These are phyloP conservation scores for Petunia secreta DNA, from an alignment of 257 asterid species.

Conservation along the genomic window DNA sequence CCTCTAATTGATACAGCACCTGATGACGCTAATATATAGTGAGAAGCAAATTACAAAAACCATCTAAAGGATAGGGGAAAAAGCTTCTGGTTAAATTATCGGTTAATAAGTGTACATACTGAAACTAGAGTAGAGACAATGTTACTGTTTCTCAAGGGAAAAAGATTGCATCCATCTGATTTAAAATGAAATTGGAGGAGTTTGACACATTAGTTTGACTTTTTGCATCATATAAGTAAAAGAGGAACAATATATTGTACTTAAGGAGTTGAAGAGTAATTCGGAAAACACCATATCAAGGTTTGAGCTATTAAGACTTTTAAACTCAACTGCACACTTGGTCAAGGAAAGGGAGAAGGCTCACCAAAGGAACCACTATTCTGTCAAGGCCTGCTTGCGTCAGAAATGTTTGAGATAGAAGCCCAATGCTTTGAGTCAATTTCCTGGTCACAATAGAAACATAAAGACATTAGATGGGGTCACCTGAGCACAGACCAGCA, in stretches of 20 bases:
- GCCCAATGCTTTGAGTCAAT: slow-evolving; percentile 88
- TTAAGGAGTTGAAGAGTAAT: background rate
- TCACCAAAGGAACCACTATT: slow-evolving; percentile 96
- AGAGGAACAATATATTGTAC: slow-evolving; percentile 1
- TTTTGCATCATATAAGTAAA: slow-evolving; percentile 7
- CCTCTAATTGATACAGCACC: background rate
- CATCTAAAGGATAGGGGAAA: background rate
- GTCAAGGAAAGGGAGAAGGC: slow-evolving; percentile 31
- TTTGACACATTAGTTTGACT: background rate
- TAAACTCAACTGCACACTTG: slow-evolving; percentile 5
- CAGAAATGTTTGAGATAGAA: slow-evolving; percentile 89
- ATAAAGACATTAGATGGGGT: slow-evolving; percentile 27
- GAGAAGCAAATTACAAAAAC: background rate
- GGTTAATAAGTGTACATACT: background rate
- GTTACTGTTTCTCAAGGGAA: background rate
- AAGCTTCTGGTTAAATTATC: background rate
- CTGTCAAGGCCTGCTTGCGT: slow-evolving; percentile 74
- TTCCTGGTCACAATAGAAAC: slow-evolving; percentile 55
- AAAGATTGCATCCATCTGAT: background rate
- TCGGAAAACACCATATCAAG: slow-evolving; percentile 16
- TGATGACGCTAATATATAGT: background rate
- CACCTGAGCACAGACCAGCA: slow-evolving; percentile 17
- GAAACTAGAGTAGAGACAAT: slow-evolving; percentile 1
- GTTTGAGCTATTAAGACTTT: slow-evolving; percentile 5
- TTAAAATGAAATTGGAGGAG: background rate